Percentiles rank a stretch among this genome's conserved stretches.
Evolutionary conservation across 2,329 filamentous ascomycete species (phyloP).

Genomic region (Claviceps sorghi): DNA sequence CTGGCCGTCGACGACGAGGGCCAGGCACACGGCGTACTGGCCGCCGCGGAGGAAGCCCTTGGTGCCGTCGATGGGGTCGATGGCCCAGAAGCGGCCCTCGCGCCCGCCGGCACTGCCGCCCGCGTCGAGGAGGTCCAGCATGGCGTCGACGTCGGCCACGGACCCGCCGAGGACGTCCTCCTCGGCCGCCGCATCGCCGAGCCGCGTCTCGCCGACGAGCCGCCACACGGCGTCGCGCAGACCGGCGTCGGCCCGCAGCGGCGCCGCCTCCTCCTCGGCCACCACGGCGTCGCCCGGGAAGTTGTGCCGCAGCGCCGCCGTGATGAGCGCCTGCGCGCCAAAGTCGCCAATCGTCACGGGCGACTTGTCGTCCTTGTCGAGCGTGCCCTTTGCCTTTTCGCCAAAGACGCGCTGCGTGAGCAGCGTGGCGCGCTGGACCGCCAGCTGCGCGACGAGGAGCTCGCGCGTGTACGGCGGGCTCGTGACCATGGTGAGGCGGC

Average conservation of each 20-base stretch:
- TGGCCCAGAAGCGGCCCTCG: constrained; percentile 77
- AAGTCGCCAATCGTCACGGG: constrained; percentile 98
- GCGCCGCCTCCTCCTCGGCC: constrained; percentile 82
- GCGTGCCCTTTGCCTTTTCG: constrained; percentile 85
- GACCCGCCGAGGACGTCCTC: constrained; percentile 59
- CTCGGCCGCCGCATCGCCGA: constrained; percentile 37
- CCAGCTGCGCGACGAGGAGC: constrained; percentile 69
- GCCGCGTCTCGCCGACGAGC: constrained; percentile 56
- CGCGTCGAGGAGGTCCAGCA: constrained; percentile 52
- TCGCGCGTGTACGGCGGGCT: constrained; percentile 53
- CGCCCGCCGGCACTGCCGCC: constrained; percentile 57
- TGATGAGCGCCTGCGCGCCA: constrained; percentile 92
- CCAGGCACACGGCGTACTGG: constrained; percentile 93
- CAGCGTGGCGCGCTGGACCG: constrained; percentile 61
- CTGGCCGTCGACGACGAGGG: constrained; percentile 79
- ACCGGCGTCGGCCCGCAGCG: constrained; percentile 55
- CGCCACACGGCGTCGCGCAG: constrained; percentile 65
- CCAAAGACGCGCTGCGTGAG: constrained; percentile 43
- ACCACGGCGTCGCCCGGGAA: constrained; percentile 89
- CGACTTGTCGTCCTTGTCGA: constrained; percentile 82
- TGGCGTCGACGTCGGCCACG: constrained; percentile 46
- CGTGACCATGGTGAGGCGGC: constrained; percentile 18
- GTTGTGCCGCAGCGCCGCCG: constrained; percentile 71
- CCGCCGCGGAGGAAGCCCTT: constrained; percentile 93
- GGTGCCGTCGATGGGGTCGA: constrained; percentile 95